phyloP scores from a whole-genome alignment of 495 filamentous ascomycete species.

The Podospora bellae-mahoneyi region DNA sequence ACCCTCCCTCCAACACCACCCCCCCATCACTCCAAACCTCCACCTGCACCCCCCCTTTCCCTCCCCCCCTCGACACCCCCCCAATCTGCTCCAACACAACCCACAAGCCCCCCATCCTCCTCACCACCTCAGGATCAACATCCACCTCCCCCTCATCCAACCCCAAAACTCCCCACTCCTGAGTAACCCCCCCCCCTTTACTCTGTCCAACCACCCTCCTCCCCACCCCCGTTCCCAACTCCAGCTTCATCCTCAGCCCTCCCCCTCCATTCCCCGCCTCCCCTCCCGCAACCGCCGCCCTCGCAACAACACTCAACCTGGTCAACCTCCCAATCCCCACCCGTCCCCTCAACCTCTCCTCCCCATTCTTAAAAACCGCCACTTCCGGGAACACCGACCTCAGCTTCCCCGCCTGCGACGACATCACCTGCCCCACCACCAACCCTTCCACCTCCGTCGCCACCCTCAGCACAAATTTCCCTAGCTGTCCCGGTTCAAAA shows the following conservation, averaged over 20 bases:
- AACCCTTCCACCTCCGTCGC: slow-evolving; percentile 53
- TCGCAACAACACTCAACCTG: slow-evolving; percentile 50
- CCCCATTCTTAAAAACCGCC: slow-evolving; percentile 45
- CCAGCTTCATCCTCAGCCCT: slow-evolving; percentile 61
- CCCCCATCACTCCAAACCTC: slow-evolving; percentile 64
- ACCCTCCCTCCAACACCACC: slow-evolving; percentile 50
- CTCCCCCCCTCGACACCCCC: slow-evolving; percentile 26
- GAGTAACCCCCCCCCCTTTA: slow-evolving; percentile 60
- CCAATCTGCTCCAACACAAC: slow-evolving; percentile 76
- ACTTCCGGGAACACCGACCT: slow-evolving; percentile 50
- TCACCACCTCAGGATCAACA: slow-evolving; percentile 54
- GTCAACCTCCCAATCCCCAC: slow-evolving; percentile 56
- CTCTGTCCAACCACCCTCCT: slow-evolving; percentile 58
- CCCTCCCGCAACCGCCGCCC: not conserved
- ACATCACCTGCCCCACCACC: slow-evolving; percentile 51
- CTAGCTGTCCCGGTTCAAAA: slow-evolving; percentile 73
- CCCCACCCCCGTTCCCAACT: slow-evolving; percentile 62
- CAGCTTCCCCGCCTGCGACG: slow-evolving; percentile 67
- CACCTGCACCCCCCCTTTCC: slow-evolving; percentile 56
- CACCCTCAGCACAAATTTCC: slow-evolving; percentile 70
- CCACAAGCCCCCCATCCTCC: slow-evolving; percentile 57
- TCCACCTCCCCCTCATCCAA: slow-evolving; percentile 70
- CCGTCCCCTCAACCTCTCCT: slow-evolving; percentile 51
- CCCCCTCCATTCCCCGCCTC: slow-evolving; percentile 2
- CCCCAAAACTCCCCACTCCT: slow-evolving; percentile 54